Evolutionary conservation across 2,329 filamentous ascomycete species (phyloP), one percentile per base, ranked within the genome.

Genomic region (Dothistroma pini): DNA sequence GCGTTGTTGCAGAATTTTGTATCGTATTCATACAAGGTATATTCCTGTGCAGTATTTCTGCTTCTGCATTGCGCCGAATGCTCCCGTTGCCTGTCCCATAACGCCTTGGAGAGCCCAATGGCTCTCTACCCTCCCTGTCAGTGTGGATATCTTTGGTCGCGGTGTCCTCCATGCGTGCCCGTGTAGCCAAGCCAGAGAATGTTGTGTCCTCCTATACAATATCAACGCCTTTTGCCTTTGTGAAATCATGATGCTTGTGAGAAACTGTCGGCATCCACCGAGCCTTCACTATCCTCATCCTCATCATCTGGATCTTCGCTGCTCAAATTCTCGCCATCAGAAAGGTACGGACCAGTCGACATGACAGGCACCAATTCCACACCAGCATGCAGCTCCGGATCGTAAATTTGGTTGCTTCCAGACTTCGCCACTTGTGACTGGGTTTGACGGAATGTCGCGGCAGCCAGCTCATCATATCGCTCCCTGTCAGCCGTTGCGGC

Each of bases 231-330:
- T 44, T 19, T n/a, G 41, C 41, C 41, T n/a, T 19, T n/a, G 14
- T 19, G 16, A n/a, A 1, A 19, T n/a, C n/a, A 44, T 19, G n/a
- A 19, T 19, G 41, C 41, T 19, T 9, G 14, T n/a, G 14, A n/a
- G 41, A 44, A 44, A n/a, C 41, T 19, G 10, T 29, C 21, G 2
- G 29, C 12, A 29, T 29, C 48, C 2, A 51, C 48, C 7, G 21
- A 25, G 29, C 25, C 48, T 14, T 29, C 53, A 56, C 51, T 21
- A 8, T 35, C 38, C 21, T 56, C 19, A 64, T 25, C 63, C 59
- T 70, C 69, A 35, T 64, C 65, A 22, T 70, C 64, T 25, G 60
- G 65, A 16, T 72, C 63, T 8, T 71, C 32, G 32, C 51, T 58
- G 32, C 44, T 47, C 58, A 5, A 6, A 12, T 51, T 25, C 48